Base-by-base conservation (phyloP, 306 rosid species). In the Trifolium dubium region DNA sequence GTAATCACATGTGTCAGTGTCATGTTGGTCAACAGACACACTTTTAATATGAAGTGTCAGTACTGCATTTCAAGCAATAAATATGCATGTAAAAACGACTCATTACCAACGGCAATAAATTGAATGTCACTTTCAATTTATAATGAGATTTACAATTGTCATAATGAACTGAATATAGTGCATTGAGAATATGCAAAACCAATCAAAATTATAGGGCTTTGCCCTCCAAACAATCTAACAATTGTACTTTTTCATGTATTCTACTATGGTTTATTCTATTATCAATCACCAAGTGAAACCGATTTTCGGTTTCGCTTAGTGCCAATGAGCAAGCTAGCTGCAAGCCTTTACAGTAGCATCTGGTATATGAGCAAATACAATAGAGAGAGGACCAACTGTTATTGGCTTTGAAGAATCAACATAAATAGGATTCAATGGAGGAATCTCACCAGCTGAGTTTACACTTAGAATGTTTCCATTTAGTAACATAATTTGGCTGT, bases 281-380 rank as follows among this genome's bases (percentile, higher is more conserved):
- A 51, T 56, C 72, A 67, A 62, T 17, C 30, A 68, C 78, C 39
- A 73, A 15, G 67, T 56, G 82, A 86, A 83, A 81, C 86, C 85
- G 71, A 81, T 82, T 82, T 29, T 83, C 10, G 78, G 85, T 37
- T 77, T 85, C 76, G 15, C 43, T 39, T 19, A 5, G 71, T 31
- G 72, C 3, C 49, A 44, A 2, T 61, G 65, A 32, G 67, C 82
- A 19, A 28, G 3, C 63, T 91, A 84, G 19, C 72, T 71, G 79
- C 99, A 92, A 46, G 90, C 96, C 64, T 89, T 80, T 49, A 83
- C 75, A 49, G 28, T 54, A 69, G 84, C 79, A 80, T 86, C 78
- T 56, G 99, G 97, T 73, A 90, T 69, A 83, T 89, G 96, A 49
- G 87, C 89, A 84, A 95, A 92, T 69, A 92, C 99, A 79, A 95